Evolutionary conservation across 441 rosid species (phyloP).

Genomic region (Jatropha podagrica): DNA sequence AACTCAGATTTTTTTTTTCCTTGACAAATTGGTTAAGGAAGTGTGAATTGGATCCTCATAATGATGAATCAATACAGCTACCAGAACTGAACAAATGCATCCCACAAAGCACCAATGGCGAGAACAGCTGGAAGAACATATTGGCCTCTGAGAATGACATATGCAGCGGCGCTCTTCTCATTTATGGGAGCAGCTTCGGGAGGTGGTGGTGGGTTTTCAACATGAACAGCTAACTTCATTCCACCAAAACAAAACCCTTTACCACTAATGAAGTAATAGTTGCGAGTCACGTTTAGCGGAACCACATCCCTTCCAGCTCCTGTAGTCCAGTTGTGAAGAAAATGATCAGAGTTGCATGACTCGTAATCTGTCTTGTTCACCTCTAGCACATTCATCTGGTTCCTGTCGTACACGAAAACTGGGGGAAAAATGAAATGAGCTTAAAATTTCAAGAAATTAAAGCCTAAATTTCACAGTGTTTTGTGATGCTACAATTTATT

Average conservation of each 20-base stretch:
- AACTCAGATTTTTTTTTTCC: slow-evolving; percentile 17
- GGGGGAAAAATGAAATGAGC: slow-evolving; percentile 19
- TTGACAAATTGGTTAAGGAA: slow-evolving; percentile 26
- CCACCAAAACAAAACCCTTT: slow-evolving; percentile 84
- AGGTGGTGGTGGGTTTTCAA: slow-evolving; percentile 70
- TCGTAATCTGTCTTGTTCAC: slow-evolving; percentile 79
- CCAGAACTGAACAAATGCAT: slow-evolving; percentile 42
- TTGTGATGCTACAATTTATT: background rate
- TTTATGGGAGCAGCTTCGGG: slow-evolving; percentile 47
- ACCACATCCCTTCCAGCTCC: slow-evolving; percentile 92
- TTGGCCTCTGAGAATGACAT: slow-evolving; percentile 29
- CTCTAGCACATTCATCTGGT: slow-evolving; percentile 78
- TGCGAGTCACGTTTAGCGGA: slow-evolving; percentile 72
- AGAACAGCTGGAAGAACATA: slow-evolving; percentile 47
- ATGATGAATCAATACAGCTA: slow-evolving; percentile 17
- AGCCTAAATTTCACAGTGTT: background rate
- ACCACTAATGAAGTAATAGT: slow-evolving; percentile 76
- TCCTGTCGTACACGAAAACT: slow-evolving; percentile 90
- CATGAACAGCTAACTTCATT: slow-evolving; percentile 65
- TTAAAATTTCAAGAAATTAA: background rate
- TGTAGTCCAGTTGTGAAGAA: slow-evolving; percentile 70
- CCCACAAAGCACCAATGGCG: slow-evolving; percentile 51
- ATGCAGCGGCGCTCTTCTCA: slow-evolving; percentile 36
- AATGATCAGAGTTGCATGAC: slow-evolving; percentile 65
- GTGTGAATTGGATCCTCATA: slow-evolving; percentile 7